Evolutionary conservation across 306 rosid species (phyloP).

Genomic region (Nissolia schottii): DNA sequence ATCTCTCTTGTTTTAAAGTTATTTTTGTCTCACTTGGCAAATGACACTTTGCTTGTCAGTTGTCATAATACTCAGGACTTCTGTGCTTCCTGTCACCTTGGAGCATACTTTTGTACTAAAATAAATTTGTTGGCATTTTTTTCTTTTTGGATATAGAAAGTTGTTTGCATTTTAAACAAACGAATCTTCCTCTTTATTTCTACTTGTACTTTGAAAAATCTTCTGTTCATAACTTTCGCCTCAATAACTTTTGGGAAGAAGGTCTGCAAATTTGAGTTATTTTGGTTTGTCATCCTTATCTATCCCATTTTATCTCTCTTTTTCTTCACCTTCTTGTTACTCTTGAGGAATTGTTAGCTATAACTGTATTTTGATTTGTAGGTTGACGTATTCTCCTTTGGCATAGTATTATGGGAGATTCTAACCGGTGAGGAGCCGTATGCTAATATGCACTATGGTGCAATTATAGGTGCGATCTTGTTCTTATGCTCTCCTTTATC

Average conservation of each 20-base stretch:
- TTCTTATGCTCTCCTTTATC: not conserved
- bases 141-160: no score
- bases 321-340: not conserved
- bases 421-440: constrained; percentile 96
- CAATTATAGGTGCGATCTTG: constrained; percentile 64
- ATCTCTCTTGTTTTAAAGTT: constrained; percentile 3
- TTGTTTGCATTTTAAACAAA: not conserved
- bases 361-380: constrained; percentile 25
- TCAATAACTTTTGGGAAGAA: not conserved
- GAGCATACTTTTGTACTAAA: not conserved
- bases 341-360: not conserved
- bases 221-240: not conserved
- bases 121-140: not conserved
- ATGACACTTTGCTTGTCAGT: not conserved
- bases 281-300: not conserved
- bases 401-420: constrained; percentile 93
- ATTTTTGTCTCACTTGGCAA: not conserved
- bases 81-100: not conserved
- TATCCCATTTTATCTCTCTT: constrained; percentile 1
- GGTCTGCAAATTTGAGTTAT: not conserved
- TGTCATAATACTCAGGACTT: not conserved
- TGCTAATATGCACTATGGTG: constrained; percentile 97
- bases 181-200: not conserved
- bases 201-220: not conserved
- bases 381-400: constrained; percentile 96